These are phyloP conservation scores for Paramecium primaurelia DNA, from an alignment of 73 alveolate genomes.

Conservation along the genomic window DNA sequence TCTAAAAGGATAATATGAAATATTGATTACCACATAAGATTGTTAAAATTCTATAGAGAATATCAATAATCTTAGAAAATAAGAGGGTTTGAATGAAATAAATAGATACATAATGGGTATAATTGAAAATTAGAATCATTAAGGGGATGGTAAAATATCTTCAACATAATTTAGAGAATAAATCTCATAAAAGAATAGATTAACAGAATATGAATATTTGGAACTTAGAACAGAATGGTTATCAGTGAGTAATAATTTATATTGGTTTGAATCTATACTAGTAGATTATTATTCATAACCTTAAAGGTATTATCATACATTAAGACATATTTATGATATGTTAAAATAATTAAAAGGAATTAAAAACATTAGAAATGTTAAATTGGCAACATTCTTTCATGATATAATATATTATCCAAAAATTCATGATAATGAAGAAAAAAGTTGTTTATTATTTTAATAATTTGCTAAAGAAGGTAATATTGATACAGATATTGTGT, in stretches of 20 bases:
- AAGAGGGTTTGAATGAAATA: background rate
- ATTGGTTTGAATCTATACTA: constrained; percentile 2
- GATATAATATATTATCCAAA: constrained; percentile 23
- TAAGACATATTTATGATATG: background rate
- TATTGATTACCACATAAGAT: background rate
- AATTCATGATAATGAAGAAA: constrained; percentile 43
- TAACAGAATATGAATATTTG: background rate
- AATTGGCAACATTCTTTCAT: constrained; percentile 9
- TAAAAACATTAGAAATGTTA: background rate
- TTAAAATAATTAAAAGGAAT: background rate
- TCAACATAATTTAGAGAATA: constrained; percentile 14
- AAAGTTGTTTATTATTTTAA: background rate
- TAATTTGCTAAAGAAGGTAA: background rate
- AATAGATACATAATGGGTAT: background rate
- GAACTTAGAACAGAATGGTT: background rate
- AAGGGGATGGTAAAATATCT: background rate
- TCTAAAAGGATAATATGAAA: constrained; percentile 3
- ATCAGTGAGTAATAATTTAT: background rate
- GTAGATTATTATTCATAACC: background rate
- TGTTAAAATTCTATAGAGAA: background rate
- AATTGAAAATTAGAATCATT: background rate
- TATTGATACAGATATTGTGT: background rate
- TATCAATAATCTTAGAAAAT: background rate
- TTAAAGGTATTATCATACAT: background rate
- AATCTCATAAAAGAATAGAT: background rate